Conservation (phyloP, 768 basidiomycete genomes). For the Tricholoma terreum region DNA sequence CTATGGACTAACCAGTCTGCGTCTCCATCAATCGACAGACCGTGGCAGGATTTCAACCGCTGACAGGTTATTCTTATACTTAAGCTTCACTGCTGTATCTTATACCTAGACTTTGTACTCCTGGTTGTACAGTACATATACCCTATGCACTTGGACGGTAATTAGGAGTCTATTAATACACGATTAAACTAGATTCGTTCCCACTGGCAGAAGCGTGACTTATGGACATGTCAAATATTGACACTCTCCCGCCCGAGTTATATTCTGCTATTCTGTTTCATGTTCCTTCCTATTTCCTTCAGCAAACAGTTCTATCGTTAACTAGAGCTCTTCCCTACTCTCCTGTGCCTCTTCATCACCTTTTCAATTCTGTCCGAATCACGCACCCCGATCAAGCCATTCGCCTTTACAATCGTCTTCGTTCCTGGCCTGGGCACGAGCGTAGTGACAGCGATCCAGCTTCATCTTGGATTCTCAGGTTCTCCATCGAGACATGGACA, state of each 20-base stretch:
- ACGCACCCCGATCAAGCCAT: constrained; percentile 48
- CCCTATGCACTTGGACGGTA: not conserved
- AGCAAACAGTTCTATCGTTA: constrained; percentile 56
- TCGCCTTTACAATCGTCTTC: constrained; percentile 55
- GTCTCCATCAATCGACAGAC: constrained; percentile 33
- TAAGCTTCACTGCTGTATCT: not conserved
- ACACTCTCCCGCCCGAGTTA: constrained; percentile 60
- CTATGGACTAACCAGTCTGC: constrained; percentile 41
- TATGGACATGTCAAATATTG: constrained; percentile 23
- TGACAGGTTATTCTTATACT: constrained; percentile 20
- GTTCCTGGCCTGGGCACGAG: constrained; percentile 19
- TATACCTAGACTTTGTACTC: not conserved
- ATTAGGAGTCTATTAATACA: no score
- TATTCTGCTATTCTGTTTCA: constrained; percentile 56
- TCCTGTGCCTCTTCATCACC: constrained; percentile 50
- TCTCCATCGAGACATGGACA: constrained; percentile 60
- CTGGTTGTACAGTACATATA: not conserved
- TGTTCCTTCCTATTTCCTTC: constrained; percentile 43
- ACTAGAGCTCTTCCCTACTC: constrained; percentile 59
- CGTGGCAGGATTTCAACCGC: constrained; percentile 44
- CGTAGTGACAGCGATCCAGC: constrained; percentile 14
- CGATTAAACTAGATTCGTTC: no score
- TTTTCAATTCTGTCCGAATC: constrained; percentile 61
- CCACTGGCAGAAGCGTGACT: no score
- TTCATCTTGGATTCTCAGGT: constrained; percentile 41